phyloP scores from a whole-genome alignment of 1,139 yeast species.

The Taphrina betulina region DNA sequence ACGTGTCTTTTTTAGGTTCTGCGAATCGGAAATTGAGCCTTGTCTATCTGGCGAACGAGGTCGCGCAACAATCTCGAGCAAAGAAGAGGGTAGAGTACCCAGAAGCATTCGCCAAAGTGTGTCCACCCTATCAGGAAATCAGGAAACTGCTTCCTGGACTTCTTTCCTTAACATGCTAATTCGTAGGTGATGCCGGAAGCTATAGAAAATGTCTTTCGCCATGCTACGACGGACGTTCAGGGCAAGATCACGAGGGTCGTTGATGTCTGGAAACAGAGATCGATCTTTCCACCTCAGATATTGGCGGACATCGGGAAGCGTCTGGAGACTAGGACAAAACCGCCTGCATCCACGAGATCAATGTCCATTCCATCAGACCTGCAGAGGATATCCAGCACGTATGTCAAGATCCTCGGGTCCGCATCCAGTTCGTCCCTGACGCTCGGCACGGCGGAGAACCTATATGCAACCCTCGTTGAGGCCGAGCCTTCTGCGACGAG shows the following conservation, averaged over 20 bases:
- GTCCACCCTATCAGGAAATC: too few species aligned
- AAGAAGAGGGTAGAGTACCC: conserved; percentile 62
- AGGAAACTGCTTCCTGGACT: too few species aligned
- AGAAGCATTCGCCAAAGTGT: conserved; percentile 56
- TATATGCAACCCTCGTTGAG: conserved; percentile 4
- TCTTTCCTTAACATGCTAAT: too few species aligned
- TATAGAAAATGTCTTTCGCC: conserved; percentile 43
- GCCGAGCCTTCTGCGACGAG: neutral
- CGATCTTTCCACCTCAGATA: conserved; percentile 49
- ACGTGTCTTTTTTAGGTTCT: conserved; percentile 43
- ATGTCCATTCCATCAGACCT: conserved; percentile 12
- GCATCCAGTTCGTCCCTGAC: conserved; percentile 18
- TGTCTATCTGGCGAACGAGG: conserved; percentile 76
- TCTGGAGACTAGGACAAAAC: neutral
- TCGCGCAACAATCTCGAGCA: conserved; percentile 75
- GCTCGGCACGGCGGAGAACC: conserved; percentile 10
- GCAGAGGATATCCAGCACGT: neutral
- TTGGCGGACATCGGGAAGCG: conserved; percentile 8
- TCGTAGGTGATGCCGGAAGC: conserved; percentile 46
- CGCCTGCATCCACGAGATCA: neutral
- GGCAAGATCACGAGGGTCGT: conserved; percentile 65
- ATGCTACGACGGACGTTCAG: conserved; percentile 46
- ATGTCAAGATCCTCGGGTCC: neutral
- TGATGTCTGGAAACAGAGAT: conserved; percentile 72
- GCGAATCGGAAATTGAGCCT: conserved; percentile 56